A percentile compares a stretch with the other conserved stretches of the same genome.
Evolutionary conservation across 2,329 filamentous ascomycete species (phyloP).

Genomic region (Fusarium aywerte): DNA sequence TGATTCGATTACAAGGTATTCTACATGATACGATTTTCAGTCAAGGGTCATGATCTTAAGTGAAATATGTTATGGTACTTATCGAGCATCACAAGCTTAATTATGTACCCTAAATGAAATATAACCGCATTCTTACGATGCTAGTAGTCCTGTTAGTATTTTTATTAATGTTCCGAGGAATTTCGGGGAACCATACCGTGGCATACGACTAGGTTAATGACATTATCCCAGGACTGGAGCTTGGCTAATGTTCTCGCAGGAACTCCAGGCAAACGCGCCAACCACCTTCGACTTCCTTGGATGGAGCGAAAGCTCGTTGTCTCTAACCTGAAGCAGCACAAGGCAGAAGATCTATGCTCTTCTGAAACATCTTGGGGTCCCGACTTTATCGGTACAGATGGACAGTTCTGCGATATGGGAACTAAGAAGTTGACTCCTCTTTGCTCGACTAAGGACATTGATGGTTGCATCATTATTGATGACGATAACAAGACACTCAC

Average conservation of each 20-base stretch:
- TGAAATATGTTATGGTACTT: no score
- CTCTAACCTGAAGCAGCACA: neutral
- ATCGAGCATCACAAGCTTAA: no score
- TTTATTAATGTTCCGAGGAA: no score
- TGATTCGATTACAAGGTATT: no score
- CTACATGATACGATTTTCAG: no score
- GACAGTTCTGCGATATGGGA: neutral
- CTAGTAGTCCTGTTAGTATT: neutral
- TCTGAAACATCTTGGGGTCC: neutral
- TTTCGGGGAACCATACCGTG: neutral
- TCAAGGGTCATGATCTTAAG: no score
- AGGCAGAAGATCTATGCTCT: neutral
- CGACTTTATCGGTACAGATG: neutral
- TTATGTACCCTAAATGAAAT: no score
- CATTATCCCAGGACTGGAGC: no score
- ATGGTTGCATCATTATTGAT: neutral
- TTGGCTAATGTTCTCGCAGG: rapidly evolving
- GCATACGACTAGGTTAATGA: no score
- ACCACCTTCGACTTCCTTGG: neutral
- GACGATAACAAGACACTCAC: neutral
- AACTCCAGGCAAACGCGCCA: neutral
- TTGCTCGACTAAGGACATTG: neutral
- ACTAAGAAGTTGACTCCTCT: neutral
- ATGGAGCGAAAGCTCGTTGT: rapidly evolving
- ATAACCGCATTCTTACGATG: neutral